These are phyloP conservation scores for Paraphaeosphaeria minitans DNA, from an alignment of 2,329 filamentous ascomycete genomes.

Conservation along the genomic window DNA sequence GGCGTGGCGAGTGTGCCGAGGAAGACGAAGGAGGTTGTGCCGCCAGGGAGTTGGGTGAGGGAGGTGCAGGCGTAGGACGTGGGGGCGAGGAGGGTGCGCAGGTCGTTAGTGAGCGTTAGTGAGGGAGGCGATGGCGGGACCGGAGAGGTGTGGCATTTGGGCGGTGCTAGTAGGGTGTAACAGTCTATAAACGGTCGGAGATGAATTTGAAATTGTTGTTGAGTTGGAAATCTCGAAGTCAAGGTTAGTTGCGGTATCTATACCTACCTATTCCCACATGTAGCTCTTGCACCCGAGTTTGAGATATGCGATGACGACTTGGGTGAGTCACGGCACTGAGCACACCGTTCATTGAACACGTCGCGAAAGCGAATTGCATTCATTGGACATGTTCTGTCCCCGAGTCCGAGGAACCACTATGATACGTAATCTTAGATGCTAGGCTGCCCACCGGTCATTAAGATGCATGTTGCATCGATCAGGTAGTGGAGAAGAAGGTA, in stretches of 20 bases:
- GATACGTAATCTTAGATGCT: too few species aligned
- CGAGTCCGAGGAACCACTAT: too few species aligned
- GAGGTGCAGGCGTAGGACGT: slow-evolving; percentile 13
- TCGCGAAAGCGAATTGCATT: too few species aligned
- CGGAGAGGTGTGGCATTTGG: not conserved
- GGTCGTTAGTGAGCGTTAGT: not conserved
- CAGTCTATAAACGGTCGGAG: too few species aligned
- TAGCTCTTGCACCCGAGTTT: not conserved
- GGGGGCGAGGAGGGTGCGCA: not conserved
- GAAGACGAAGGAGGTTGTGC: slow-evolving; percentile 17
- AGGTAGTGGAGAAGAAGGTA: too few species aligned
- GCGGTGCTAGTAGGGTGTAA: not conserved
- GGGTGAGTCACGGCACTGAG: not conserved
- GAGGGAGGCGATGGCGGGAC: not conserved
- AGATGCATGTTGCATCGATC: too few species aligned
- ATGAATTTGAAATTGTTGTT: too few species aligned
- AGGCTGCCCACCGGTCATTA: too few species aligned
- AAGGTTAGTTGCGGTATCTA: not conserved
- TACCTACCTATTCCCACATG: not conserved
- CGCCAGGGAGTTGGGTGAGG: slow-evolving; percentile 5
- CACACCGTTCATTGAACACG: too few species aligned
- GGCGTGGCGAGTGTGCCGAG: slow-evolving; percentile 3
- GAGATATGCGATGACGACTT: not conserved
- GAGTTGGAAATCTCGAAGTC: not conserved
- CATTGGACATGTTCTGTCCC: too few species aligned